A percentile compares a stretch with the other conserved stretches of the same genome.
Evolutionary conservation across 306 rosid genomes (phyloP).

Genomic region (Cucurbita argyrosperma): DNA sequence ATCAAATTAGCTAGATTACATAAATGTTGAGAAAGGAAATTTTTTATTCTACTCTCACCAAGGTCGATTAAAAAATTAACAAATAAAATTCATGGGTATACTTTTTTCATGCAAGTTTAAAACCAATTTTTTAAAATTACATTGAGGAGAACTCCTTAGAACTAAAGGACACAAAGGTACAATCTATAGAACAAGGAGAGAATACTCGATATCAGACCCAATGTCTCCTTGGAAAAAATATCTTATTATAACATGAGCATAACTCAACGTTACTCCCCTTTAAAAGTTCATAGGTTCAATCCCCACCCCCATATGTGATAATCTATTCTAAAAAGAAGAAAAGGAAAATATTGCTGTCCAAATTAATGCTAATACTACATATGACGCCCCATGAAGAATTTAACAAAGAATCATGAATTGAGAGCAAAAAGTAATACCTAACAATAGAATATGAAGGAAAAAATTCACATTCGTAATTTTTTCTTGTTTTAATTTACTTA

Average conservation of each 20-base stretch:
- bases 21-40: not conserved
- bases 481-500: not conserved
- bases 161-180: not conserved
- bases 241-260: not conserved
- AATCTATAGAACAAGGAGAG: not conserved
- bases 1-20: not conserved
- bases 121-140: not conserved
- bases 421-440: not conserved
- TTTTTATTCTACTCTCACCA: not conserved
- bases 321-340: too few species aligned
- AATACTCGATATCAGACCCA: not conserved
- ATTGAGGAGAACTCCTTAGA: not conserved
- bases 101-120: not conserved
- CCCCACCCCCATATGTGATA: not conserved
- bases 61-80: not conserved
- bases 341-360: too few species aligned
- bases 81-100: not conserved
- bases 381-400: not conserved
- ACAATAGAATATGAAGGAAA: not conserved
- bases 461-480: not conserved
- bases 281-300: not conserved
- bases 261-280: not conserved
- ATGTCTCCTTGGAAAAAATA: not conserved
- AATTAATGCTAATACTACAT: too few species aligned
- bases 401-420: not conserved